Conservation (phyloP, 345 rosid genomes). For the Citrus cavaleriei region DNA sequence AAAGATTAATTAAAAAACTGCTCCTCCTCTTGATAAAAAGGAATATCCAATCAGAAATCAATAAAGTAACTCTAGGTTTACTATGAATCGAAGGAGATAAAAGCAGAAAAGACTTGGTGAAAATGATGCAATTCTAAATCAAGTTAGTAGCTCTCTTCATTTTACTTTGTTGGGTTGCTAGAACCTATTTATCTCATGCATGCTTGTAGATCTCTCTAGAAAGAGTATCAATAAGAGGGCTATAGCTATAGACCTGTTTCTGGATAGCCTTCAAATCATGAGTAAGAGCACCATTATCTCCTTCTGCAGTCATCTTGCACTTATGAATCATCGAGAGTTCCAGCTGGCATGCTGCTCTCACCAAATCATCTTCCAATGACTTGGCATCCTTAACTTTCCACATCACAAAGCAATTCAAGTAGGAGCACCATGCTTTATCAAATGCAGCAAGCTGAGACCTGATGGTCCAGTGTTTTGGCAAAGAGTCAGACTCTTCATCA, state of each 20-base stretch:
- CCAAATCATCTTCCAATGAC: slow-evolving; percentile 81
- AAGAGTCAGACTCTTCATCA: slow-evolving; percentile 43
- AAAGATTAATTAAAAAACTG: not conserved
- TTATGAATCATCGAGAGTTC: slow-evolving; percentile 96
- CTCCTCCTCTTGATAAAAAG: not conserved
- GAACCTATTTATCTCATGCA: not conserved
- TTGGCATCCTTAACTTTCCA: slow-evolving; percentile 99
- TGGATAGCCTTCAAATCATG: slow-evolving; percentile 94
- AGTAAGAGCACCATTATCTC: slow-evolving; percentile 52
- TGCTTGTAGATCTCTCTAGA: not conserved
- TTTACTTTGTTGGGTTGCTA: not conserved
- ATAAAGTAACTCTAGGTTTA: not conserved
- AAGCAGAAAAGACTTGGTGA: not conserved
- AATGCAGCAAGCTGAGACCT: slow-evolving; percentile 73
- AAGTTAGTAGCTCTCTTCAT: not conserved
- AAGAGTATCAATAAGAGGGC: not conserved
- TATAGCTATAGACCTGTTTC: slow-evolving; percentile 55
- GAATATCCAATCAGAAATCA: not conserved
- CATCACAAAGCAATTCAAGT: slow-evolving; percentile 79
- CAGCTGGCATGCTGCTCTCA: slow-evolving; percentile 97
- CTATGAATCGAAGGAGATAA: not conserved
- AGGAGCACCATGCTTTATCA: slow-evolving; percentile 87
- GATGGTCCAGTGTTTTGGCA: slow-evolving; percentile 55
- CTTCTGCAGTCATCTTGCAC: slow-evolving; percentile 72
- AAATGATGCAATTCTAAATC: not conserved